Percentiles rank a stretch among this genome's conserved stretches.
These are phyloP conservation scores for Didymella lethalis DNA, from an alignment of 2,329 filamentous ascomycete species.

Conservation along the genomic window DNA sequence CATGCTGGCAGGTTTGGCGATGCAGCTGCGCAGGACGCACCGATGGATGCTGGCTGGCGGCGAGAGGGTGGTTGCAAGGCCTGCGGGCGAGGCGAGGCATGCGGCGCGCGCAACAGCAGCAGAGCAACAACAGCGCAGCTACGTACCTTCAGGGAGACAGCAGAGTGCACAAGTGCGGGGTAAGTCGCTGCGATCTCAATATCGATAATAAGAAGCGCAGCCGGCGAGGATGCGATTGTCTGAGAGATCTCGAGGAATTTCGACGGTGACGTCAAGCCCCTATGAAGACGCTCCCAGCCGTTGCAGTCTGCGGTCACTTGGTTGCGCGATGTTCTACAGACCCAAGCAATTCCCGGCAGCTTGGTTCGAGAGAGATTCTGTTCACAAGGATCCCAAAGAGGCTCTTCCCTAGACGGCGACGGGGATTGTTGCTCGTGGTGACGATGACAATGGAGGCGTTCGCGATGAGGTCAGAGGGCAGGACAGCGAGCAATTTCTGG, in stretches of 20 bases:
- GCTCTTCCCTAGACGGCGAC: slow-evolving; percentile 37
- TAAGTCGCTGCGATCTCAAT: slow-evolving; percentile 28
- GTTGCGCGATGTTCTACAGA: slow-evolving; percentile 23
- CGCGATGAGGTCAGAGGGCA: slow-evolving; percentile 49
- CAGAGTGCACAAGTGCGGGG: slow-evolving; percentile 39
- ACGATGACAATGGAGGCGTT: slow-evolving; percentile 47
- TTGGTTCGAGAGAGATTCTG: slow-evolving; percentile 20
- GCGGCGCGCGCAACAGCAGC: slow-evolving; percentile 27
- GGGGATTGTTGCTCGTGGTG: slow-evolving; percentile 40
- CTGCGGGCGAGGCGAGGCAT: slow-evolving; percentile 29
- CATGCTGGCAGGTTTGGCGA: slow-evolving; percentile 1
- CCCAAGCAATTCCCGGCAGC: slow-evolving; percentile 14
- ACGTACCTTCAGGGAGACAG: slow-evolving; percentile 41
- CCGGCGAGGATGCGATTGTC: slow-evolving; percentile 30
- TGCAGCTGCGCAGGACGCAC: slow-evolving; percentile 24
- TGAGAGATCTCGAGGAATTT: slow-evolving; percentile 31
- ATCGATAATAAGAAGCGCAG: slow-evolving; percentile 27
- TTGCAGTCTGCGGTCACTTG: slow-evolving; percentile 23
- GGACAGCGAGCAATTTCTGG: slow-evolving; percentile 44
- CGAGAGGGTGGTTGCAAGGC: slow-evolving; percentile 30
- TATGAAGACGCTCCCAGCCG: slow-evolving; percentile 30
- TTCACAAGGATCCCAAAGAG: slow-evolving; percentile 35
- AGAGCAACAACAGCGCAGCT: slow-evolving; percentile 27
- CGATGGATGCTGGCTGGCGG: slow-evolving; percentile 22
- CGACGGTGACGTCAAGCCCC: slow-evolving; percentile 44